Evolutionary conservation across 495 filamentous ascomycete genomes (phyloP).

Genomic region (Copromyces sp.): DNA sequence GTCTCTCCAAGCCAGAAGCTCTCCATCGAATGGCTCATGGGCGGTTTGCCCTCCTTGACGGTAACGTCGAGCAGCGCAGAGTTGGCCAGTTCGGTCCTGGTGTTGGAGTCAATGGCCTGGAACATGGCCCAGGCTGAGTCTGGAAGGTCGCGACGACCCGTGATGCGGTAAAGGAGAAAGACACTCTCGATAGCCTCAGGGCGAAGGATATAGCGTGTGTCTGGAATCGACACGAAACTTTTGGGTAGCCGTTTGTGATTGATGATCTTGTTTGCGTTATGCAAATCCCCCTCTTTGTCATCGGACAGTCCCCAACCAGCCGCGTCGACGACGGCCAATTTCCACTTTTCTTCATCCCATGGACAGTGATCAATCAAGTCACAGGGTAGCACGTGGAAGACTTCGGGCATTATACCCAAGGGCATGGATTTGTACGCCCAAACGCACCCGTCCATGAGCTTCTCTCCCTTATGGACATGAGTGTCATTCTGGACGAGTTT

Average conservation of each 20-base stretch:
- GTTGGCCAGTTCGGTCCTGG: slow-evolving; percentile 40
- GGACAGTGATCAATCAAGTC: slow-evolving; percentile 45
- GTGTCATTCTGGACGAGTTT: slow-evolving; percentile 53
- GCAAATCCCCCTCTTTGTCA: slow-evolving; percentile 4
- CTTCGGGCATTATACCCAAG: slow-evolving; percentile 77
- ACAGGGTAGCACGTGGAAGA: slow-evolving; percentile 52
- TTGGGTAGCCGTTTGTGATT: slow-evolving; percentile 50
- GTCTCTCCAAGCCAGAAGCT: slow-evolving; percentile 43
- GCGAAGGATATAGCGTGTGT: slow-evolving; percentile 60
- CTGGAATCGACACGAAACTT: slow-evolving; percentile 52
- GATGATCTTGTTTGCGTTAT: slow-evolving; percentile 31
- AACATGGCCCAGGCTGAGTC: slow-evolving; percentile 55
- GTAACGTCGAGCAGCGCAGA: slow-evolving; percentile 38
- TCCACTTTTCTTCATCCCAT: slow-evolving; percentile 58
- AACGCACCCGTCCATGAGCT: slow-evolving; percentile 73
- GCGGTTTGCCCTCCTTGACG: slow-evolving; percentile 13
- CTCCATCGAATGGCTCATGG: slow-evolving; percentile 38
- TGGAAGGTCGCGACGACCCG: slow-evolving; percentile 40
- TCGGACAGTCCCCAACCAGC: slow-evolving; percentile 1
- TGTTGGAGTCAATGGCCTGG: slow-evolving; percentile 35
- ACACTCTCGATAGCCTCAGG: slow-evolving; percentile 58
- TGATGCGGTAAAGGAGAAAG: slow-evolving; percentile 61
- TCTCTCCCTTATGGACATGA: slow-evolving; percentile 60
- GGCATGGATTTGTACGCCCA: slow-evolving; percentile 69
- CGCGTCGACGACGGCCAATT: slow-evolving; percentile 13